phyloP scores from a whole-genome alignment of 768 basidiomycete genomes.

The Boletus vermiculosoides region DNA sequence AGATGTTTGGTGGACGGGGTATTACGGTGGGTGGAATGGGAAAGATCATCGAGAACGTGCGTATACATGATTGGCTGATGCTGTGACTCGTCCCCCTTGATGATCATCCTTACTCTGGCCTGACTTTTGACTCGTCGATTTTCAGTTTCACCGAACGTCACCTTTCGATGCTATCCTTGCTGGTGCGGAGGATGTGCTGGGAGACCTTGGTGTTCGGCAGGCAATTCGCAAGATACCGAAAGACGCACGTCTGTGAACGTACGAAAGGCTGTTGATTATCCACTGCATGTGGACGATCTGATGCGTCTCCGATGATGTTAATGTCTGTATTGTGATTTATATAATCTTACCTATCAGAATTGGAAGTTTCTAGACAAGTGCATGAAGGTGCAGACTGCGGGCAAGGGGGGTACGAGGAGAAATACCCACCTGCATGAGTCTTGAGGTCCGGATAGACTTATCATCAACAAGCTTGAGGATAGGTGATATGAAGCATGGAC shows the following conservation, averaged over 20 bases:
- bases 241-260: slow-evolving; percentile 15
- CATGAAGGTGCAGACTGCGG: no score
- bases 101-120: no score
- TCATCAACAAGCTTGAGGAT: no score
- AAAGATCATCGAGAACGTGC: slow-evolving; percentile 74
- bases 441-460: no score
- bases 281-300: neutral
- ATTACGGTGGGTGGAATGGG: slow-evolving; percentile 89
- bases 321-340: neutral
- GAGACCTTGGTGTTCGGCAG: slow-evolving; percentile 72
- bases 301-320: neutral
- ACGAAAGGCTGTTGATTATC: neutral
- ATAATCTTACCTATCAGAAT: no score
- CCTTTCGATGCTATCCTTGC: slow-evolving; percentile 84
- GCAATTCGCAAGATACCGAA: slow-evolving; percentile 70
- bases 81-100: no score
- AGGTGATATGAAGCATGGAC: no score
- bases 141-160: slow-evolving; percentile 77
- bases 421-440: no score
- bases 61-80: slow-evolving; percentile 21
- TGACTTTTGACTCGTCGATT: neutral
- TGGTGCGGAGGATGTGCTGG: slow-evolving; percentile 73
- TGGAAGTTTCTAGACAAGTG: no score
- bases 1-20: slow-evolving; percentile 87
- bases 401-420: no score